Evolutionary conservation across 768 basidiomycete species (phyloP), one percentile per base, ranked within the genome.

Genomic region (Mycena chlorophos): DNA sequence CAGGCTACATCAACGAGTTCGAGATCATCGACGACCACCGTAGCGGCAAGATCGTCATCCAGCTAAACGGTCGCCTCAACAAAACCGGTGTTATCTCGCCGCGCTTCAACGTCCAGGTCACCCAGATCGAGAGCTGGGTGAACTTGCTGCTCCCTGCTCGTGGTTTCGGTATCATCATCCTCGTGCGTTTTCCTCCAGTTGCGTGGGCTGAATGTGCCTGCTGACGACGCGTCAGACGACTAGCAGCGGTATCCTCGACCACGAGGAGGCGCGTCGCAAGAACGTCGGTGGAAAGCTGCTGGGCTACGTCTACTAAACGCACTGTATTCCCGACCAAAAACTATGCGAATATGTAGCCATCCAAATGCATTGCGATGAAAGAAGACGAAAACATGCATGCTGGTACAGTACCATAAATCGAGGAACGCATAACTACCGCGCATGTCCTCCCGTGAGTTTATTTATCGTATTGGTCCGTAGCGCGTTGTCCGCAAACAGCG

Each of bases 71-170:
- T 43, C 91, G 94, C 58, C 84, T 99, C 66, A 99, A 99, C 84
- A 99, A 99, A 80, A 89, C 88, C n/a, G 97, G 96, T 65, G 96
- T 99, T 70, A 98, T 98, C 76, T 98, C 95, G n/a, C 95, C 96
- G 40, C 90, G 97, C 52, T 98, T 92, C 85, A 98, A 98, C 77
- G 85, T 98, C 65, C 91, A 94, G 71, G 88, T 91, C 59, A 86
- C 74, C 66, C 88, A 95, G 70, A 97, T 98, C 67, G 92, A 96
- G 76, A 79, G 82, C 61, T 98, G 96, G 96, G 93, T 98, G 80
- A 94, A 94, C 83, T 81, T 93, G 79, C 77, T 99, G 56, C 84
- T 98, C 58, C 97, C 97, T 56, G 87, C 96, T 65, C 88, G 97
- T 87, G 89, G 89, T 19, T 98, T 99, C 73, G 97, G 96, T 42